These are phyloP conservation scores for Austroboletus novae-zelandiae DNA, from an alignment of 1,284 basidiomycete species.

Conservation along the genomic window DNA sequence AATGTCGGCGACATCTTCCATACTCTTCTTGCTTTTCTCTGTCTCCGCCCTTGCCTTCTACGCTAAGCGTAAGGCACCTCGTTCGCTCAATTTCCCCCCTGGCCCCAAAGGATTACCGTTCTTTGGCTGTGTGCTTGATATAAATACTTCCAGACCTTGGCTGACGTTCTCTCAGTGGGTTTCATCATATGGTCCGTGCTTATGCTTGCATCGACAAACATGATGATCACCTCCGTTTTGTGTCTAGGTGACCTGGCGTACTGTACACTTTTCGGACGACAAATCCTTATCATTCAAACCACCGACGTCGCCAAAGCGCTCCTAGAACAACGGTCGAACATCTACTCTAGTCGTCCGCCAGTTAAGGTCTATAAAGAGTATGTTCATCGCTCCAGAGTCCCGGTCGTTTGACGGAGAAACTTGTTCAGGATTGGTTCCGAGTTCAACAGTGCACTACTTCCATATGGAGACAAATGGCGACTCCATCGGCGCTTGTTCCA, in stretches of 20 bases:
- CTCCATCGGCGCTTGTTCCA: conserved; percentile 34
- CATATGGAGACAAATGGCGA: conserved; percentile 31
- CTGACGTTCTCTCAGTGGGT: conserved; percentile 32
- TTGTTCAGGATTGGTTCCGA: conserved; percentile 26
- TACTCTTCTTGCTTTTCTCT: conserved; percentile 6
- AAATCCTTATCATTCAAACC: conserved; percentile 32
- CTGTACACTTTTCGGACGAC: conserved; percentile 27
- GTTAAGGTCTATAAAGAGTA: conserved; percentile 23
- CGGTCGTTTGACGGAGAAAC: background rate
- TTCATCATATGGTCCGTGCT: conserved; percentile 24
- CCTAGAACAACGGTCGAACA: conserved; percentile 32
- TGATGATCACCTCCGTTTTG: conserved; percentile 1
- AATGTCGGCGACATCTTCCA: conserved; percentile 11
- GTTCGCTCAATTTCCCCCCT: conserved; percentile 20
- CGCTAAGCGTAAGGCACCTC: conserved; percentile 10
- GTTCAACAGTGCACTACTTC: conserved; percentile 32
- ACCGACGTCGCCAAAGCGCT: conserved; percentile 31
- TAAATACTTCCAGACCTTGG: conserved; percentile 27
- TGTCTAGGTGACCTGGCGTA: conserved; percentile 25
- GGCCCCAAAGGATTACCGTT: conserved; percentile 32
- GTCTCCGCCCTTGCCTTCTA: conserved; percentile 5
- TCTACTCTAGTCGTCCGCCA: conserved; percentile 36
- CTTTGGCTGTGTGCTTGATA: conserved; percentile 26
- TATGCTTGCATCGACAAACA: background rate
- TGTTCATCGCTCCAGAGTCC: background rate